A percentile compares a stretch with the other conserved stretches of the same genome.
These are phyloP conservation scores for Amanita subjunquillea DNA, from an alignment of 768 basidiomycete species.

Conservation along the genomic window DNA sequence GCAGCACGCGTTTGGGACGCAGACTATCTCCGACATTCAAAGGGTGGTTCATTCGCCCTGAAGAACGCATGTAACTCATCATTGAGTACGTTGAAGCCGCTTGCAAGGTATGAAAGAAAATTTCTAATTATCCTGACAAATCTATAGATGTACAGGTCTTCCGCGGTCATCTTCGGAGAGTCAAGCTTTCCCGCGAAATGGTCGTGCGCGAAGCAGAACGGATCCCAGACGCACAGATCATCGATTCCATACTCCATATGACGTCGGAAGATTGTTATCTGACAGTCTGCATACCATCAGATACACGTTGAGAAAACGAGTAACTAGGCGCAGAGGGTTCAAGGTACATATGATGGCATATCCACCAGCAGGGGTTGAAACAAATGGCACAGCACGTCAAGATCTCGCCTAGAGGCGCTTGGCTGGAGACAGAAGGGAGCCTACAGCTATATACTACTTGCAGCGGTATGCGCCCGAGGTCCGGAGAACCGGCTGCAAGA, in stretches of 20 bases:
- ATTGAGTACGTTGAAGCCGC: neutral
- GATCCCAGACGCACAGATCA: neutral
- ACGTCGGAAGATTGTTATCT: neutral
- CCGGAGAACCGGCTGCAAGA: neutral
- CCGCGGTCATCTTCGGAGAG: neutral
- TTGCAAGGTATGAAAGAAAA: neutral
- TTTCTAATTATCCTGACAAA: neutral
- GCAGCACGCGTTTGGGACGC: neutral
- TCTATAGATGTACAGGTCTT: neutral
- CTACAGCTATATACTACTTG: slow-evolving; percentile 1
- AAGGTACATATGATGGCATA: slow-evolving; percentile 4
- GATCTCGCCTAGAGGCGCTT: neutral
- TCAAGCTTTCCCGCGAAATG: neutral
- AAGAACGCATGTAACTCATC: neutral
- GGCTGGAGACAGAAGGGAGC: neutral
- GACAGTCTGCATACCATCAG: neutral
- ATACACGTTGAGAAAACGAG: slow-evolving; percentile 7
- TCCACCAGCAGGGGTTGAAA: slow-evolving; percentile 3
- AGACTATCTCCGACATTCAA: neutral
- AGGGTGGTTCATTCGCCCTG: neutral
- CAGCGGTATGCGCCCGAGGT: neutral
- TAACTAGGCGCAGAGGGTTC: slow-evolving; percentile 1
- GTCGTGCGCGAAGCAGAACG: neutral
- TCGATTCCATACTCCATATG: neutral
- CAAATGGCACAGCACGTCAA: neutral